Percentiles rank a stretch among this genome's conserved stretches.
Evolutionary conservation across 495 filamentous ascomycete genomes (phyloP).

Genomic region (Niebla homalea): DNA sequence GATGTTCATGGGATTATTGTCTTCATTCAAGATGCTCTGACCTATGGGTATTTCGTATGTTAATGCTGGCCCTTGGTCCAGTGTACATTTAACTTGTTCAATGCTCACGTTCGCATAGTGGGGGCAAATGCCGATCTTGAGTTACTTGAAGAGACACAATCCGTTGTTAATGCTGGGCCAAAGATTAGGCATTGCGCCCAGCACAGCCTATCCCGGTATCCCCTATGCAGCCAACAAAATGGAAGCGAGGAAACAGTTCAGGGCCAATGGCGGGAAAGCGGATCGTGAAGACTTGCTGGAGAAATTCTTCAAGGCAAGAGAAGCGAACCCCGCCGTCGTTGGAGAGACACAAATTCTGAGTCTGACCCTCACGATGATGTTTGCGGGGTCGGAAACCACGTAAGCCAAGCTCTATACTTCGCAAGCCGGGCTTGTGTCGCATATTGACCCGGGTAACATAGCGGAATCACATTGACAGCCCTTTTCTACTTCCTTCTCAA

Average conservation of each 20-base stretch:
- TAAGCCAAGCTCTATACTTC: no score
- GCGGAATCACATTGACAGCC: constrained; percentile 44
- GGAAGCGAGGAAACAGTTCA: constrained; percentile 29
- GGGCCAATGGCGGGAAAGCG: constrained; percentile 26
- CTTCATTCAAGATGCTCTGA: constrained; percentile 32
- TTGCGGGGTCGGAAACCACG: constrained; percentile 50
- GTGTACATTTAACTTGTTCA: constrained; percentile 24
- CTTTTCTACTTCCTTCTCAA: constrained; percentile 55
- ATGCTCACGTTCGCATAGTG: constrained; percentile 29
- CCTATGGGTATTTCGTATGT: constrained; percentile 32
- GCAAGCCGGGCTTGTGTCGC: no score
- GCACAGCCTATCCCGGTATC: constrained; percentile 44
- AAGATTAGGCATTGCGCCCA: constrained; percentile 31
- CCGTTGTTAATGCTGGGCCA: constrained; percentile 27
- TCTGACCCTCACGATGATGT: constrained; percentile 55
- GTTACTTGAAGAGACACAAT: constrained; percentile 39
- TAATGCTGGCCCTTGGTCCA: not conserved
- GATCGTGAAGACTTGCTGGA: constrained; percentile 33
- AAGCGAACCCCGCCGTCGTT: constrained; percentile 50
- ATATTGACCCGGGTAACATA: no score
- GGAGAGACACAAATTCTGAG: constrained; percentile 49
- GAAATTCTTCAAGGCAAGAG: constrained; percentile 34
- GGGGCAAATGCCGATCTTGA: constrained; percentile 41
- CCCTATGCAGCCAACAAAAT: constrained; percentile 45
- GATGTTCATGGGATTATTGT: constrained; percentile 43